Conservation (phyloP, 257 asterid species). For the Galeopsis tetrahit region DNA sequence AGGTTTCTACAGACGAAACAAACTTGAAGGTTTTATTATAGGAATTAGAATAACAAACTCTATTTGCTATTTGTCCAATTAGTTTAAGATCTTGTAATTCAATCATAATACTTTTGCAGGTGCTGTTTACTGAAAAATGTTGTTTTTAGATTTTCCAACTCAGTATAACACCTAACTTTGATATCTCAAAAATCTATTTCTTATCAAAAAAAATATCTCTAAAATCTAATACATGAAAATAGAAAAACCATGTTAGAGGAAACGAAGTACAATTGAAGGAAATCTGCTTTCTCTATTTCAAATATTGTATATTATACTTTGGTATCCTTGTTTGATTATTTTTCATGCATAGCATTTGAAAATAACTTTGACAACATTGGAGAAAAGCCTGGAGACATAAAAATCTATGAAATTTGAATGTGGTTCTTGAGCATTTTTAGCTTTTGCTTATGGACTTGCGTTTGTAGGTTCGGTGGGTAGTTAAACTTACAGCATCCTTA, state of each 20-base stretch:
- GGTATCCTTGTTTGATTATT: not conserved
- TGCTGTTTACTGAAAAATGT: too few species aligned
- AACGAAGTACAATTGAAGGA: not conserved
- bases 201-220: not conserved
- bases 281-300: not conserved
- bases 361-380: not conserved
- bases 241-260: not conserved
- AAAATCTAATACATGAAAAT: not conserved
- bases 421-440: conserved; percentile 7
- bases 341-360: not conserved
- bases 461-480: not conserved
- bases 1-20: not conserved
- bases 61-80: not conserved
- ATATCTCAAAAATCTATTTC: not conserved
- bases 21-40: not conserved
- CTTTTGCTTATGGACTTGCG: conserved; percentile 23
- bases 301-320: not conserved
- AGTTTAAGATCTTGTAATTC: not conserved
- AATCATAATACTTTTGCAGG: too few species aligned
- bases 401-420: not conserved
- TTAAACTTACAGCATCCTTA: conserved; percentile 9
- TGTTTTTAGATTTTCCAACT: not conserved
- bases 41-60: not conserved
- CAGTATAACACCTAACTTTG: not conserved
- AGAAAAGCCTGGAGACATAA: not conserved